Conservation (phyloP, 1,139 yeast species). For the Blastobotrys apis region DNA sequence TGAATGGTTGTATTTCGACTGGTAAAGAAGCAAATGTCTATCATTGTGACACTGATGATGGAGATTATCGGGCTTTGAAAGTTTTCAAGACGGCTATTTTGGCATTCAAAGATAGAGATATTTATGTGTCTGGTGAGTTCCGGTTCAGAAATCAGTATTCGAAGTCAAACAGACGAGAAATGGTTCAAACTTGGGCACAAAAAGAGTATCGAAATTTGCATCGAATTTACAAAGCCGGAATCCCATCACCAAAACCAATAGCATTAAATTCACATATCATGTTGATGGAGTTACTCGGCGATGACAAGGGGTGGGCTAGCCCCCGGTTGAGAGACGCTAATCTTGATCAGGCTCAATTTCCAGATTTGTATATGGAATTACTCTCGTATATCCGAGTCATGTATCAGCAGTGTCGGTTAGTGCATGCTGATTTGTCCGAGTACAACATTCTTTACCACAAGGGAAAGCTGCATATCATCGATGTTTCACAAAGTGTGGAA, state of each 20-base stretch:
- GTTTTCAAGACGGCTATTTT: constrained; percentile 93
- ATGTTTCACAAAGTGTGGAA: constrained; percentile 96
- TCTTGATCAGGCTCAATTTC: constrained; percentile 51
- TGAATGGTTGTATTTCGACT: constrained; percentile 92
- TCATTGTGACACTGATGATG: constrained; percentile 76
- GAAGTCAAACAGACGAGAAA: constrained; percentile 90
- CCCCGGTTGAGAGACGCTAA: constrained; percentile 79
- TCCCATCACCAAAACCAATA: constrained; percentile 89
- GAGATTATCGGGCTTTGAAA: constrained; percentile 65
- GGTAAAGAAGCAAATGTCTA: constrained; percentile 99
- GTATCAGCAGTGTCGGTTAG: constrained; percentile 83
- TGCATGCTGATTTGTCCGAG: constrained; percentile 96
- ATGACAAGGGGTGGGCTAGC: constrained; percentile 66
- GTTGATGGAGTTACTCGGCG: constrained; percentile 90
- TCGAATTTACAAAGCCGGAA: constrained; percentile 69
- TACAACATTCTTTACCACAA: constrained; percentile 83
- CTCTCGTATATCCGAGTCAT: constrained; percentile 78
- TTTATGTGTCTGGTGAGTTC: constrained; percentile 95
- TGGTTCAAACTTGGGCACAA: constrained; percentile 99
- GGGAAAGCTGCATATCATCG: constrained; percentile 79
- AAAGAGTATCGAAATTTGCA: constrained; percentile 92
- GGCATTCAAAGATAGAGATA: constrained; percentile 91
- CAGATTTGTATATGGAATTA: constrained; percentile 69
- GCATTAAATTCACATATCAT: constrained; percentile 85
- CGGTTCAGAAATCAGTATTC: constrained; percentile 80